A percentile compares a stretch with the other conserved stretches of the same genome.
phyloP scores from a whole-genome alignment of 805 yeast genomes.

The Pichia phayaonensis region DNA sequence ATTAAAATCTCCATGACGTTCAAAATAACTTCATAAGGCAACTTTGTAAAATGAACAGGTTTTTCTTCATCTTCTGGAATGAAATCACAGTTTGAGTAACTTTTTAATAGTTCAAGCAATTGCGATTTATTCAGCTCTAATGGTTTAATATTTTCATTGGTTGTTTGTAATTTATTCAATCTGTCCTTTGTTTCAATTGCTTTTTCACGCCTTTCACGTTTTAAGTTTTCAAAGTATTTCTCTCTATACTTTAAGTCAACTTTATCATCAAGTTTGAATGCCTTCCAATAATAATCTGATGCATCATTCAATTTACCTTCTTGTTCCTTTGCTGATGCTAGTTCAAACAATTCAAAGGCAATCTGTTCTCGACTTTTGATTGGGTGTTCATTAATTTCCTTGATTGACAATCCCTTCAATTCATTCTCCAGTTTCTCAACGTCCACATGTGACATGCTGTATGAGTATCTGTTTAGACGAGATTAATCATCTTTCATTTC shows the following conservation, averaged over 20 bases:
- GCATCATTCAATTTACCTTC: constrained; percentile 81
- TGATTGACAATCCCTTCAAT: constrained; percentile 18
- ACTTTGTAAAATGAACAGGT: constrained; percentile 35
- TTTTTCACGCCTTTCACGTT: constrained; percentile 10
- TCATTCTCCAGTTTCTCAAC: constrained; percentile 17
- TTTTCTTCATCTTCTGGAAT: constrained; percentile 23
- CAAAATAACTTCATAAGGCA: constrained; percentile 55
- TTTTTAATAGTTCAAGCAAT: constrained; percentile 33
- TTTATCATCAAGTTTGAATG: constrained; percentile 48
- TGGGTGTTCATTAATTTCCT: constrained; percentile 24
- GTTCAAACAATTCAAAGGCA: constrained; percentile 61
- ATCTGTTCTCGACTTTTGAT: constrained; percentile 25
- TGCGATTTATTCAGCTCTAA: constrained; percentile 31
- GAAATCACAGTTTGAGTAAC: constrained; percentile 28
- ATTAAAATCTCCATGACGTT: constrained; percentile 43
- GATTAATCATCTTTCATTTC: not conserved
- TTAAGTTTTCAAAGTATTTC: constrained; percentile 29
- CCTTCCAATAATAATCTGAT: constrained; percentile 60
- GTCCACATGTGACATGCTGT: constrained; percentile 1
- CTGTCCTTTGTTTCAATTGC: not conserved
- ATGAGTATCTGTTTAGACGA: not conserved
- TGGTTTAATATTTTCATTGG: constrained; percentile 1
- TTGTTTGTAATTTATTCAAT: not conserved
- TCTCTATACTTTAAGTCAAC: constrained; percentile 67
- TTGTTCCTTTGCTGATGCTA: constrained; percentile 64